Evolutionary conservation across 495 filamentous ascomycete species (phyloP).

Genomic region (Rhypophila decipiens): DNA sequence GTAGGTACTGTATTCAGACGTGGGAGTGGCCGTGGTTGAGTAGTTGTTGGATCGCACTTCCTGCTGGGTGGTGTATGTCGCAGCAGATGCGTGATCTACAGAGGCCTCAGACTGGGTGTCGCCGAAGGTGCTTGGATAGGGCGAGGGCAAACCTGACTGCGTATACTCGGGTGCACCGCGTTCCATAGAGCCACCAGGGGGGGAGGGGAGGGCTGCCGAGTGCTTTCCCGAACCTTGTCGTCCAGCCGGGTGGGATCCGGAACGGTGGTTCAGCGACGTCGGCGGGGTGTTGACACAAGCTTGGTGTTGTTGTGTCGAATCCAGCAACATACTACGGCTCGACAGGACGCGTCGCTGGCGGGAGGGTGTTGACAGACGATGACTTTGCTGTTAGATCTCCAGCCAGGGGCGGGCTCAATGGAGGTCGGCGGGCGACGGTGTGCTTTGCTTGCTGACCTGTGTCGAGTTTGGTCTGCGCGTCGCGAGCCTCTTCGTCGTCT

Average conservation of each 20-base stretch:
- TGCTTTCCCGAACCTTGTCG: constrained; percentile 26
- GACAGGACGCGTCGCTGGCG: constrained; percentile 13
- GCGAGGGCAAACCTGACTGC: constrained; percentile 97
- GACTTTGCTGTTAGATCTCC: constrained; percentile 19
- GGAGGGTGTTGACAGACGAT: constrained; percentile 18
- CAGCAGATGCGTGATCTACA: constrained; percentile 85
- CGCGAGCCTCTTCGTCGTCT: no score
- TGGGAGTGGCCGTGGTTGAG: constrained; percentile 74
- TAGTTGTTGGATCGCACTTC: constrained; percentile 68
- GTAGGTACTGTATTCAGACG: constrained; percentile 80
- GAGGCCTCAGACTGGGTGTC: constrained; percentile 72
- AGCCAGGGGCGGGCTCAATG: constrained; percentile 18
- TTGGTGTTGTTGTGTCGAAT: constrained; percentile 32
- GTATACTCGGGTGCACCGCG: constrained; percentile 86
- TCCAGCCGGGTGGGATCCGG: constrained; percentile 24
- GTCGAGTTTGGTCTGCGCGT: no score
- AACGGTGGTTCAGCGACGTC: constrained; percentile 18
- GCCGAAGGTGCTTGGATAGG: constrained; percentile 63
- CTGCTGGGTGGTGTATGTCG: constrained; percentile 63
- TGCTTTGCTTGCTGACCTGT: constrained; percentile 8
- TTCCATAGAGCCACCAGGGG: constrained; percentile 65
- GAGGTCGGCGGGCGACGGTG: constrained; percentile 24
- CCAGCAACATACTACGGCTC: constrained; percentile 39
- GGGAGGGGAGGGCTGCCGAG: constrained; percentile 26
- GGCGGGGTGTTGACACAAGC: constrained; percentile 22